Percentiles rank a stretch among this genome's conserved stretches.
Evolutionary conservation across 108 stramenopile species (phyloP).

Genomic region (Discostella stelligeroides): DNA sequence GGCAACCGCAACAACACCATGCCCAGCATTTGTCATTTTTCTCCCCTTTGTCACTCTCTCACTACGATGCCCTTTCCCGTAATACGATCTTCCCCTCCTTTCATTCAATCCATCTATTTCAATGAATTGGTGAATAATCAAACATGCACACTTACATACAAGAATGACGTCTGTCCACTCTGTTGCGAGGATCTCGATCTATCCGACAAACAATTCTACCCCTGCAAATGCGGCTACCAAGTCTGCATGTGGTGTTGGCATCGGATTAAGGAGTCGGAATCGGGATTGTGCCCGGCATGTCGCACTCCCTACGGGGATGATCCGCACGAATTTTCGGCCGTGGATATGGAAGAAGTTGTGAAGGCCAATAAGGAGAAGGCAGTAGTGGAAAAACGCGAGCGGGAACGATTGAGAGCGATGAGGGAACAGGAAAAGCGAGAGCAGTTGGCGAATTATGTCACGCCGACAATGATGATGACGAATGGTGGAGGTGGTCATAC

Average conservation of each 20-base stretch:
- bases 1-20: not conserved
- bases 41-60: not conserved
- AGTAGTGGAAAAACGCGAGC: constrained; percentile 76
- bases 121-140: not conserved
- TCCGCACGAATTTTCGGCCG: constrained; percentile 95
- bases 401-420: constrained; percentile 61
- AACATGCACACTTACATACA: no score
- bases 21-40: not conserved
- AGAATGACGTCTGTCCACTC: constrained; percentile 85
- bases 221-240: constrained; percentile 98
- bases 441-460: constrained; percentile 22
- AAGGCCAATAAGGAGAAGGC: constrained; percentile 91
- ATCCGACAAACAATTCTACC: constrained; percentile 95
- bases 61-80: no score
- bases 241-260: constrained; percentile 99
- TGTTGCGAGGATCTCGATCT: constrained; percentile 98
- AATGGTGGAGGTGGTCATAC: constrained; percentile 45
- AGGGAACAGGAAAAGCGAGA: constrained; percentile 65
- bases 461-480: not conserved
- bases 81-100: not conserved
- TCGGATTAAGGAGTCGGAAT: constrained; percentile 95
- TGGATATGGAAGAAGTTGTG: constrained; percentile 91
- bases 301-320: constrained; percentile 96
- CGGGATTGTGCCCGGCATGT: constrained; percentile 96
- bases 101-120: not conserved